phyloP scores from a whole-genome alignment of 2,329 filamentous ascomycete species.

The Arthroderma uncinatum region DNA sequence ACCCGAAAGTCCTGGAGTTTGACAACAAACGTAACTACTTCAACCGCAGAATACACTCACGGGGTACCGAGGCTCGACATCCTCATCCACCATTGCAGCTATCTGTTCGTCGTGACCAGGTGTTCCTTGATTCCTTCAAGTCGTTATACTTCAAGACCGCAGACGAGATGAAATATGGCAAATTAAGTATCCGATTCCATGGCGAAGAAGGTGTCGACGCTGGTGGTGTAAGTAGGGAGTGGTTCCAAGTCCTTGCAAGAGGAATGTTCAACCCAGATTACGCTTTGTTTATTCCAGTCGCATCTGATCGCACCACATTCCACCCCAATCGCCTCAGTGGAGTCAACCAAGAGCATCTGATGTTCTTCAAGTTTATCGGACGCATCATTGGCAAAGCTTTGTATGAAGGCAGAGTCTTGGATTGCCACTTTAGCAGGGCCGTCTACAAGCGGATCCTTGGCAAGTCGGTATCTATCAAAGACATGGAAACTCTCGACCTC shows the following conservation, averaged over 20 bases:
- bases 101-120: conserved; percentile 80
- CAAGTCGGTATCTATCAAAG: conserved; percentile 91
- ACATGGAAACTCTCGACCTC: conserved; percentile 97
- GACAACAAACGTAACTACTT: conserved; percentile 99
- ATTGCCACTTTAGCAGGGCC: conserved; percentile 97
- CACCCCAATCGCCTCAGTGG: conserved; percentile 90
- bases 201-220: conserved; percentile 97
- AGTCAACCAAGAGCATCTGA: conserved; percentile 88
- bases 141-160: conserved; percentile 94
- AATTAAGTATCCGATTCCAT: conserved; percentile 93
- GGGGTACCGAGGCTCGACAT: conserved; percentile 58
- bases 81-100: conserved; percentile 71
- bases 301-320: conserved; percentile 95
- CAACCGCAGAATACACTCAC: conserved; percentile 77
- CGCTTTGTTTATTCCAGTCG: conserved; percentile 89
- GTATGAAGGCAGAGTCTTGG: conserved; percentile 88
- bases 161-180: conserved; percentile 98
- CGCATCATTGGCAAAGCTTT: conserved; percentile 96
- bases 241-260: conserved; percentile 94
- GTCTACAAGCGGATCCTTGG: conserved; percentile 97
- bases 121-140: conserved; percentile 97
- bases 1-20: conserved; percentile 96
- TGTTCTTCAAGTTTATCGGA: conserved; percentile 99
- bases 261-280: conserved; percentile 99
- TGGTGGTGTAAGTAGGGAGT: conserved; percentile 92